A percentile compares a stretch with the other conserved stretches of the same genome.
phyloP scores from a whole-genome alignment of 192 early-diverging fungal species.

The Borealophlyctis nickersoniae region DNA sequence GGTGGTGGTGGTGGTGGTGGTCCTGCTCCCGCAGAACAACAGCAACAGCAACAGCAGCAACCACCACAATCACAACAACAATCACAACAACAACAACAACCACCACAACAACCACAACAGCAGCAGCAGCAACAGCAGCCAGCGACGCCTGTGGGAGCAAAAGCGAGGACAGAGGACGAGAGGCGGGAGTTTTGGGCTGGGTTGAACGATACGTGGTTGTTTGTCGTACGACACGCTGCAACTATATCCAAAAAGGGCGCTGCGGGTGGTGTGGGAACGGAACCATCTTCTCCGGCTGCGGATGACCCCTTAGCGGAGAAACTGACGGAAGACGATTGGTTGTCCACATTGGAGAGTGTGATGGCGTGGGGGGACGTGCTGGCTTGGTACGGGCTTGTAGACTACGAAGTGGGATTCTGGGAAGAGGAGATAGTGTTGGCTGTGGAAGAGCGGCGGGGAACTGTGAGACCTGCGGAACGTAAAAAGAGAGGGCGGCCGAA shows the following conservation, averaged over 20 bases:
- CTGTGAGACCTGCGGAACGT: too few species aligned
- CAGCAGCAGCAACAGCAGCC: too few species aligned
- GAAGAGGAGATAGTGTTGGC: slow-evolving; percentile 71
- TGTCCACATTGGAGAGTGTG: slow-evolving; percentile 49
- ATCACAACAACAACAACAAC: too few species aligned
- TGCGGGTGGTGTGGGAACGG: background rate
- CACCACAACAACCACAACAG: too few species aligned
- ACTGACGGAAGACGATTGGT: slow-evolving; percentile 12
- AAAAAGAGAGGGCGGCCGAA: background rate
- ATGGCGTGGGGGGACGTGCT: slow-evolving; percentile 68
- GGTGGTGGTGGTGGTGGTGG: too few species aligned
- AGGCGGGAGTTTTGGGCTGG: background rate
- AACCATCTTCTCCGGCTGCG: too few species aligned
- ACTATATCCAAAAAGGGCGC: too few species aligned
- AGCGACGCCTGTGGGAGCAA: too few species aligned
- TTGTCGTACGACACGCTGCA: background rate
- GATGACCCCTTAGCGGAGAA: slow-evolving; percentile 1
- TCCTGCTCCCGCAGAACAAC: too few species aligned
- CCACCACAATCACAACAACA: too few species aligned
- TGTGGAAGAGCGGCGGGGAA: slow-evolving; percentile 41
- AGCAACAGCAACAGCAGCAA: too few species aligned
- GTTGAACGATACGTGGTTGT: background rate
- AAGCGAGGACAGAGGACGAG: background rate
- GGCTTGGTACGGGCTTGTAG: slow-evolving; percentile 72
- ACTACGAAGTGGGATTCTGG: slow-evolving; percentile 83